Evolutionary conservation across 1,284 basidiomycete species (phyloP), one percentile per base, ranked within the genome.

Genomic region (Pseudozyma hubeiensis): DNA sequence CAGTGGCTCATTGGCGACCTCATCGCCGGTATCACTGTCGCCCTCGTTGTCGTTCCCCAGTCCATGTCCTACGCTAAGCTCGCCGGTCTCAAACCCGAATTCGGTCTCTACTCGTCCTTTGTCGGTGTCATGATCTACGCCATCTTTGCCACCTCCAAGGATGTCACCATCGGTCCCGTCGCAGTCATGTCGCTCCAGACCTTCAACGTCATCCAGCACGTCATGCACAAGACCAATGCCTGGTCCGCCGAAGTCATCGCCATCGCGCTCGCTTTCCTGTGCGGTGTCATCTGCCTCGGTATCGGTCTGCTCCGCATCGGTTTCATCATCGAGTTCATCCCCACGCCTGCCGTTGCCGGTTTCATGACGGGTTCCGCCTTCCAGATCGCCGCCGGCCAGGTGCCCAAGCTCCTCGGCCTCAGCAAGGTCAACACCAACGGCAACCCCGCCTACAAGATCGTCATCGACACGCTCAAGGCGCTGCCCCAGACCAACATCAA

Each of bases 121-220:
- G 90, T 97, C 78, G 95, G 93, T 19, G 91, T 92, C 17, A 85
- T 92, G 70, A 87, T 91, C 71, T 93, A 94, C 84, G 81, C 80
- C 53, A 68, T 84, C 57, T 84, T 84, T 34, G 82, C 82, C 49
- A 84, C 82, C 17, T 82, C 81, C 52, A 84, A 84, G 73, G 82
- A 84, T 53, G 82, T 84, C 45, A 83, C 82, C 59, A 83, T 84
- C 53, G 82, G 82, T 7, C 82, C 82, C 8, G 82, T 84, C 63
- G 95, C 96, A 16, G 96, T 99, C 85, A 97, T 98, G 94, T 96
- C 93, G 7, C 89, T 97, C 56, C 92, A 93, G 37, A 90, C 91
- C n/a, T 89, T 92, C 14, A 90, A 92, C 81, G 80, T 82, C 35
- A 77, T 84, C 50, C 50, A 73, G 33, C 41, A 62, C 19, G 80